A percentile compares a stretch with the other conserved stretches of the same genome.
Conservation (phyloP, 2,329 filamentous ascomycete species). For the Herpotrichia juniperi region DNA sequence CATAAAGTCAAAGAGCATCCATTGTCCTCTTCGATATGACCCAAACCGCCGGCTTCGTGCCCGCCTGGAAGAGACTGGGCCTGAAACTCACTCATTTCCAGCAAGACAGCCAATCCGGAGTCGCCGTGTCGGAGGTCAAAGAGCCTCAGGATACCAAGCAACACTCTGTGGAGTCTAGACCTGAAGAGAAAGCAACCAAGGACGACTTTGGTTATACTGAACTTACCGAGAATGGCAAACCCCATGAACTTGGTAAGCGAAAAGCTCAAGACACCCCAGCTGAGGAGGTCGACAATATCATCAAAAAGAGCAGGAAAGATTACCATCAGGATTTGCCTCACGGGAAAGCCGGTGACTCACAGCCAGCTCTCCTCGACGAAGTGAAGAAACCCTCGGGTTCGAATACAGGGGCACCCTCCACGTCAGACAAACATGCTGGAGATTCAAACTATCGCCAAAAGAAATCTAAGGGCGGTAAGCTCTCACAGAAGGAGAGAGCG, state of each 20-base stretch:
- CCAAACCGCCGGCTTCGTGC: constrained; percentile 35
- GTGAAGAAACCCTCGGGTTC: neutral
- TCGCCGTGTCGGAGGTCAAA: constrained; percentile 28
- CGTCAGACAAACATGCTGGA: constrained; percentile 28
- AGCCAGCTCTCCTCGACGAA: neutral
- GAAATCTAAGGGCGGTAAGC: constrained; percentile 14
- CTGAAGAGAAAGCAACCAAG: constrained; percentile 12
- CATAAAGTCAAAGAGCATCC: constrained; percentile 24
- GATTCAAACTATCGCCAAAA: constrained; percentile 46
- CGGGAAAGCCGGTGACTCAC: neutral
- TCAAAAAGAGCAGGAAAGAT: constrained; percentile 34
- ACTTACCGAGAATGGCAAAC: constrained; percentile 28
- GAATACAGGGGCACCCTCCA: constrained; percentile 8
- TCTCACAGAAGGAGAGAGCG: neutral
- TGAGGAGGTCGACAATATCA: constrained; percentile 26
- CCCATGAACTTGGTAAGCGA: constrained; percentile 44
- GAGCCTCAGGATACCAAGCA: constrained; percentile 15
- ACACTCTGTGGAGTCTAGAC: constrained; percentile 7
- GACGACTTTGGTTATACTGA: constrained; percentile 7
- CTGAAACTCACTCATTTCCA: constrained; percentile 59
- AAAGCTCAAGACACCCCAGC: constrained; percentile 37
- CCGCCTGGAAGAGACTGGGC: constrained; percentile 66
- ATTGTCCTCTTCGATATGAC: constrained; percentile 42
- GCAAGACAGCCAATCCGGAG: constrained; percentile 51
- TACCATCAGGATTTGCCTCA: constrained; percentile 8